Evolutionary conservation across 2,329 filamentous ascomycete species (phyloP).

Genomic region (Cladosporium phlei): DNA sequence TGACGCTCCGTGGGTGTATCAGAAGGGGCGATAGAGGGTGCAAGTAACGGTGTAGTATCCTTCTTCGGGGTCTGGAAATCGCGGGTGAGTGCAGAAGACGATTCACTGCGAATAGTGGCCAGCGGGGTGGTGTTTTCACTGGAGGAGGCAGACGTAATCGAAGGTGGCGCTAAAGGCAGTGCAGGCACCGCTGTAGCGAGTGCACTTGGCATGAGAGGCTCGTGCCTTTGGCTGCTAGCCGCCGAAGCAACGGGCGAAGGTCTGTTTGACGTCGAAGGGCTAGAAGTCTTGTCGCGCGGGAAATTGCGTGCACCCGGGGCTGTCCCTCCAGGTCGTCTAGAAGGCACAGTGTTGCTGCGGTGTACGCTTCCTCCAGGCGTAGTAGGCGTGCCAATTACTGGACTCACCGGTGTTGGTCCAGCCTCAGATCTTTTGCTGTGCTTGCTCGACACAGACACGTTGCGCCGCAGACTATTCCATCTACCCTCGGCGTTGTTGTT

Average conservation of each 20-base stretch:
- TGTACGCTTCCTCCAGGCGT: slow-evolving; percentile 51
- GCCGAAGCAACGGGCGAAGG: slow-evolving; percentile 18
- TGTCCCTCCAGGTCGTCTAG: slow-evolving; percentile 66
- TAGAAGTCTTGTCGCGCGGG: slow-evolving; percentile 47
- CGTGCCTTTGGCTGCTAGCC: slow-evolving; percentile 16
- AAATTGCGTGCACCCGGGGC: slow-evolving; percentile 65
- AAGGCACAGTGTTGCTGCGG: slow-evolving; percentile 87
- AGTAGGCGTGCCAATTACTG: slow-evolving; percentile 29
- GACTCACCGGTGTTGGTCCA: slow-evolving; percentile 64
- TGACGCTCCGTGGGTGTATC: slow-evolving; percentile 21
- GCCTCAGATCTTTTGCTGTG: slow-evolving; percentile 72
- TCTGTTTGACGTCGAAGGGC: slow-evolving; percentile 46
- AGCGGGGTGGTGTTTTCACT: slow-evolving; percentile 35
- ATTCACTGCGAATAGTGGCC: slow-evolving; percentile 27
- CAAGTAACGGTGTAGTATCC: slow-evolving; percentile 35
- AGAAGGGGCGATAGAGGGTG: slow-evolving; percentile 20
- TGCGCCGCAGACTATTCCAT: slow-evolving; percentile 73
- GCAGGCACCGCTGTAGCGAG: slow-evolving; percentile 28
- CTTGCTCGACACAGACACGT: slow-evolving; percentile 88
- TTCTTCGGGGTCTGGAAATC: slow-evolving; percentile 31
- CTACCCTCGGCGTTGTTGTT: slow-evolving; percentile 83
- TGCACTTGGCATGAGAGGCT: slow-evolving; percentile 30
- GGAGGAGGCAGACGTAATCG: slow-evolving; percentile 36
- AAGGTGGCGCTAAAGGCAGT: slow-evolving; percentile 30
- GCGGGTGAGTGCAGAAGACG: slow-evolving; percentile 23